Conservation (phyloP, 2,329 filamentous ascomycete species). For the Calonectria henricotiae region DNA sequence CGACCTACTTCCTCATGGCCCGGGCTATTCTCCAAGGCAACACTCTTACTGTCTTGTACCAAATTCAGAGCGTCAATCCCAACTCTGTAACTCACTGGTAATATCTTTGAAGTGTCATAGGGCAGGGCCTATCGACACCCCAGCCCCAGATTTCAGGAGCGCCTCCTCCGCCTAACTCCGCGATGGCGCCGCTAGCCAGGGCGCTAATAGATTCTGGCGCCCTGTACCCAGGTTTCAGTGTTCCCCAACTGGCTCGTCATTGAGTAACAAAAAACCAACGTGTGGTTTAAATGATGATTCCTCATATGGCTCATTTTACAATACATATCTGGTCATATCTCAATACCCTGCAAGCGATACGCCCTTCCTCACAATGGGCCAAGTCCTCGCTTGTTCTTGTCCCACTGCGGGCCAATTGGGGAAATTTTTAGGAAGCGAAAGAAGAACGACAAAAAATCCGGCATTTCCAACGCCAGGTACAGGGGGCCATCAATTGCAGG, state of each 20-base stretch:
- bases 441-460: conserved; percentile 19
- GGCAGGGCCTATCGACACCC: conserved; percentile 41
- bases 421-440: conserved; percentile 32
- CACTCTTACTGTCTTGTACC: not conserved
- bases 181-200: conserved; percentile 37
- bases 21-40: not conserved
- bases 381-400: conserved; percentile 8
- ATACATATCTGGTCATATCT: conserved; percentile 9
- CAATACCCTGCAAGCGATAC: not conserved
- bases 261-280: conserved; percentile 27
- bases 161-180: conserved; percentile 41
- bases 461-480: conserved; percentile 30
- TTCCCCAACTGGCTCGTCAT: conserved; percentile 37
- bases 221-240: conserved; percentile 39
- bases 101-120: conserved; percentile 33
- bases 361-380: not conserved
- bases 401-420: conserved; percentile 30
- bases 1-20: not conserved
- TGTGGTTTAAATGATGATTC: conserved; percentile 22
- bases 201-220: conserved; percentile 32
- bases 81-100: conserved; percentile 6
- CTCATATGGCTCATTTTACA: conserved; percentile 1
- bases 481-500: conserved; percentile 38
- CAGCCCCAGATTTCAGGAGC: conserved; percentile 53
- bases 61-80: not conserved